phyloP scores from a whole-genome alignment of 257 asterid genomes.

The Solanum raphanifolium region DNA sequence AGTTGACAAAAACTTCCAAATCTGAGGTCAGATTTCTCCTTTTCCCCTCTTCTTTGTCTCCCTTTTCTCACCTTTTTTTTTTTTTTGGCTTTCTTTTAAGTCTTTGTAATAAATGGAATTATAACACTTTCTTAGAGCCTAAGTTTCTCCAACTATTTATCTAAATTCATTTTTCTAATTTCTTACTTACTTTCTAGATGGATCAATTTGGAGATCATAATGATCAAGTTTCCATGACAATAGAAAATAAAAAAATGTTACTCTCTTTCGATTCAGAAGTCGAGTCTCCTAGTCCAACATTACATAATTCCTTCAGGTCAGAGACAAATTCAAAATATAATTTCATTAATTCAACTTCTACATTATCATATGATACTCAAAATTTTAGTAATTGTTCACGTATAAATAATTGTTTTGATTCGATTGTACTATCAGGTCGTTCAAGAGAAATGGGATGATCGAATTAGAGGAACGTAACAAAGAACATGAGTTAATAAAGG shows the following conservation, averaged over 20 bases:
- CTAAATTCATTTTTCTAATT: not conserved
- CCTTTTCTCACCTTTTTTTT: not conserved
- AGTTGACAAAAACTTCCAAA: not conserved
- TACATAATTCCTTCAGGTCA: not conserved
- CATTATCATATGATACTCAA: not conserved
- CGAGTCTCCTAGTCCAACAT: not conserved
- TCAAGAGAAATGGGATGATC: conserved; percentile 15
- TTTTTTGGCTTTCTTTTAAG: not conserved
- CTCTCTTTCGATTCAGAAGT: not conserved
- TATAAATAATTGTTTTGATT: not conserved
- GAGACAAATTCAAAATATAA: not conserved
- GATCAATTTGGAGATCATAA: not conserved
- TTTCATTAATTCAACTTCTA: not conserved
- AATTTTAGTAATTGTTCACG: not conserved
- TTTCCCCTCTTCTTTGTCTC: not conserved
- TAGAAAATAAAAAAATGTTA: not conserved
- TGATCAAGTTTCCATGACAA: not conserved
- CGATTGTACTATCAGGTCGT: not conserved
- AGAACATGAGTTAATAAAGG: conserved; percentile 9
- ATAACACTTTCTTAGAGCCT: not conserved
- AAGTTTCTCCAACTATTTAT: not conserved
- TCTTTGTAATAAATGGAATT: not conserved
- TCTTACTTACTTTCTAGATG: not conserved
- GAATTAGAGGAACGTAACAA: conserved; percentile 8
- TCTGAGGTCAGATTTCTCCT: not conserved